A percentile compares a stretch with the other conserved stretches of the same genome.
These are phyloP conservation scores for Septoria petroselini DNA, from an alignment of 2,329 filamentous ascomycete species.

Conservation along the genomic window DNA sequence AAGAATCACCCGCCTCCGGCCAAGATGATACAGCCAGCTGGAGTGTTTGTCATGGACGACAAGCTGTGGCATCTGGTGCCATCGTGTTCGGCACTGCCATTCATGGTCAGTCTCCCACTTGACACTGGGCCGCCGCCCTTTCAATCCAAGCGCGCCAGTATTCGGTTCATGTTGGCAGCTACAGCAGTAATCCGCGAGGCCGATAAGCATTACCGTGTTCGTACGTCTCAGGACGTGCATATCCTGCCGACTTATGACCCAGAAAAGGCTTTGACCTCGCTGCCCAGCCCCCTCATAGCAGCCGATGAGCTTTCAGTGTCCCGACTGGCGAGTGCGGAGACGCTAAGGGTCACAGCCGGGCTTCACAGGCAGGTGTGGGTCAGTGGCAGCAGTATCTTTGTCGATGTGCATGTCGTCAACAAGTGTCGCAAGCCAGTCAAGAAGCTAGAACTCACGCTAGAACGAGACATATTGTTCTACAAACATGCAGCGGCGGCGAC, in stretches of 20 bases:
- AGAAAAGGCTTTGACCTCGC: conserved; percentile 54
- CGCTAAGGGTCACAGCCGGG: conserved; percentile 51
- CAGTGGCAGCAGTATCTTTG: conserved; percentile 54
- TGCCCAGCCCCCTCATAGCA: conserved; percentile 52
- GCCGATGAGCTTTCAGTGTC: conserved; percentile 48
- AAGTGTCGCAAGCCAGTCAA: conserved; percentile 50
- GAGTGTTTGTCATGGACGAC: conserved; percentile 39
- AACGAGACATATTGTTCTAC: conserved; percentile 52
- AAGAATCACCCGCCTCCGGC: conserved; percentile 50
- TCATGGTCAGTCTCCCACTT: conserved; percentile 53
- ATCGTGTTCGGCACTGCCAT: conserved; percentile 49
- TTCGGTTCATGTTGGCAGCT: conserved; percentile 50
- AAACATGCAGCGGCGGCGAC: conserved; percentile 51
- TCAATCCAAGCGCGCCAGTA: conserved; percentile 50
- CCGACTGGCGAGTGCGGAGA: conserved; percentile 43
- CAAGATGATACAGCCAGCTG: conserved; percentile 48
- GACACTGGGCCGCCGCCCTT: conserved; percentile 56
- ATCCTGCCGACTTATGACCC: conserved; percentile 56
- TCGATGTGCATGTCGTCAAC: conserved; percentile 53
- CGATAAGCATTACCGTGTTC: conserved; percentile 50
- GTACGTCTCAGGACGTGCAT: conserved; percentile 50
- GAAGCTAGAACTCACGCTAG: conserved; percentile 52
- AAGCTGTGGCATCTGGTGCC: conserved; percentile 51
- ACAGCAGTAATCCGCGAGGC: conserved; percentile 50
- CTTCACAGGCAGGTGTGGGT: conserved; percentile 59